phyloP scores from a whole-genome alignment of 2,329 filamentous ascomycete species.

The Nannizzia gypsea region DNA sequence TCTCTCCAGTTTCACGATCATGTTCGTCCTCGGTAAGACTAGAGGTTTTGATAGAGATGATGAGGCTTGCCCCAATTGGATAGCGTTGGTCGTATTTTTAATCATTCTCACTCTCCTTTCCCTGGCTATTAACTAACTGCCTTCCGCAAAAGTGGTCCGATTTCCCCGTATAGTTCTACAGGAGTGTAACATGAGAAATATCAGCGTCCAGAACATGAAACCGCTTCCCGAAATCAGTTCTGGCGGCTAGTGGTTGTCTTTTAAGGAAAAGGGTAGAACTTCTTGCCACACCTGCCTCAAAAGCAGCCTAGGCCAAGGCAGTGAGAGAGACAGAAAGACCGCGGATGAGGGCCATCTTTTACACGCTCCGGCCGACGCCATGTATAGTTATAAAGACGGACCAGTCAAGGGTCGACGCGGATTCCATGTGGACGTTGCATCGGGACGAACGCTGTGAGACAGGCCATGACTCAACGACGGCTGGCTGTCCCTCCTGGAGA shows the following conservation, averaged over 20 bases:
- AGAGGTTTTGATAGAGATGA: not conserved
- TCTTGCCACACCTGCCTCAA: not conserved
- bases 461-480: not conserved
- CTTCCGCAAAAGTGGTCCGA: not conserved
- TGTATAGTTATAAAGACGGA: too few species aligned
- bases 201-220: not conserved
- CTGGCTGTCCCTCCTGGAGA: not conserved
- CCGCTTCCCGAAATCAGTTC: not conserved
- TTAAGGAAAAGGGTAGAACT: not conserved
- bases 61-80: too few species aligned
- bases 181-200: not conserved
- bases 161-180: not conserved
- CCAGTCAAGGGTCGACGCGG: not conserved
- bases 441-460: not conserved
- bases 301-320: not conserved
- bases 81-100: not conserved
- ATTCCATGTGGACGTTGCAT: slow-evolving; percentile 2
- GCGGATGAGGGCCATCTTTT: too few species aligned
- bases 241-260: not conserved
- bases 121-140: not conserved
- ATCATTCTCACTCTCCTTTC: not conserved
- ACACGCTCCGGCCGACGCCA: too few species aligned
- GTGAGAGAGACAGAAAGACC: too few species aligned
- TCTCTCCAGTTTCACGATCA: too few species aligned
- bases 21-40: not conserved